Evolutionary conservation across 1,284 basidiomycete genomes (phyloP).

Genomic region (Pascua sp.): DNA sequence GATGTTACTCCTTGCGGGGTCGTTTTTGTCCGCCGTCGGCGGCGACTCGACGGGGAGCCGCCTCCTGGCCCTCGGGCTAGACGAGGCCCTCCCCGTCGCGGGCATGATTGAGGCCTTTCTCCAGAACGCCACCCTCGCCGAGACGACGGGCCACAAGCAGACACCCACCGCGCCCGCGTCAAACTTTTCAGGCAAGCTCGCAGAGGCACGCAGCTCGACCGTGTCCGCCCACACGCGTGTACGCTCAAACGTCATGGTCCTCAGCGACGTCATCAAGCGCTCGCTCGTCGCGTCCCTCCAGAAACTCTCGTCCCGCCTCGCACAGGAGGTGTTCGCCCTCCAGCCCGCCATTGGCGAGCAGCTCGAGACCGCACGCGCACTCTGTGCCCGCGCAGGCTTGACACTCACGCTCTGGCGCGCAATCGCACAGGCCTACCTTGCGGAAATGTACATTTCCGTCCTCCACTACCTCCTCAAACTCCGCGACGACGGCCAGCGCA

Average conservation of each 20-base stretch:
- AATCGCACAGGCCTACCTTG: not conserved
- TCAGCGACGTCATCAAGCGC: conserved; percentile 2
- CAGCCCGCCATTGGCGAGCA: not conserved
- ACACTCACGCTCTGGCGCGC: conserved; percentile 1
- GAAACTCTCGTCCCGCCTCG: not conserved
- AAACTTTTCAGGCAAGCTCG: conserved; percentile 2
- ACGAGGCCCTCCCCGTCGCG: not conserved
- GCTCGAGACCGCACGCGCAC: not conserved
- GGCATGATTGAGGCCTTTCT: conserved; percentile 3
- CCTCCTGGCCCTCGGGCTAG: not conserved
- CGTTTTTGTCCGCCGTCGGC: conserved; percentile 1
- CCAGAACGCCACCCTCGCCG: conserved; percentile 1
- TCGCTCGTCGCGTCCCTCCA: not conserved
- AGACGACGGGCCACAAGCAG: not conserved
- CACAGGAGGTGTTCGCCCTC: not conserved
- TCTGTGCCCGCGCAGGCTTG: not conserved
- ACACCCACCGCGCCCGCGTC: not conserved
- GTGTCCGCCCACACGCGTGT: conserved; percentile 1
- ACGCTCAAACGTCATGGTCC: conserved; percentile 1
- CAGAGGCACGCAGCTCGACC: not conserved
- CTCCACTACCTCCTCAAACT: conserved; percentile 2
- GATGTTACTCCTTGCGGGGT: conserved; percentile 1
- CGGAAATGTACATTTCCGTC: conserved; percentile 1
- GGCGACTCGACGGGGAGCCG: conserved; percentile 1
- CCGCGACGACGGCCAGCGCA: not conserved